These are phyloP conservation scores for Histomonas meleagridis DNA, from an alignment of 208 protist species.

Conservation along the genomic window DNA sequence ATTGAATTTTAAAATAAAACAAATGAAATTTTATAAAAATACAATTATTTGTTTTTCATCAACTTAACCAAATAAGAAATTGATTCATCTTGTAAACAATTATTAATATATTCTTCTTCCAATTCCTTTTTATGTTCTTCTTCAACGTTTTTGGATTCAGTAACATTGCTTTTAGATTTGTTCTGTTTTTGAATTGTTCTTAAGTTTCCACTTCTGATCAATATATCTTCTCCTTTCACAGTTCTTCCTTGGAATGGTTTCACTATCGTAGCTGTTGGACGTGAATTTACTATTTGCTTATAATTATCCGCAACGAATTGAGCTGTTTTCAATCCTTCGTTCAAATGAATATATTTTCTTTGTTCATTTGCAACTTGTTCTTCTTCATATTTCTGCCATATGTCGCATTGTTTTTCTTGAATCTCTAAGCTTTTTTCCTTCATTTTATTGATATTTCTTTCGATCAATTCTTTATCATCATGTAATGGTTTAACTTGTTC, in stretches of 20 bases:
- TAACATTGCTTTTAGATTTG: too few relatives aligned
- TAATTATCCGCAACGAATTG: slow-evolving; percentile 29
- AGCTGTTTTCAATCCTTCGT: slow-evolving; percentile 8
- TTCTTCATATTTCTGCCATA: slow-evolving; percentile 2
- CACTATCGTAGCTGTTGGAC: background rate
- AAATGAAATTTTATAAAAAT: background rate
- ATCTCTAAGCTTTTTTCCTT: background rate
- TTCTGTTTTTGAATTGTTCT: background rate
- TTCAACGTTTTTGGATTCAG: background rate
- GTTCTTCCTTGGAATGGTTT: background rate
- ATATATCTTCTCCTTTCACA: slow-evolving; percentile 28
- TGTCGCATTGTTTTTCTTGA: slow-evolving; percentile 27
- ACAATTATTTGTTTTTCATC: background rate
- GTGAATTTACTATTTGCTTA: background rate
- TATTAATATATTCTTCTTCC: slow-evolving; percentile 19
- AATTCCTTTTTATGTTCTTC: background rate
- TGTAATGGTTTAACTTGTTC: slow-evolving; percentile 20
- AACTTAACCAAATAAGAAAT: slow-evolving; percentile 33
- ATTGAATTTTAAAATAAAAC: too few relatives aligned
- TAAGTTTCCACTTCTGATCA: background rate
- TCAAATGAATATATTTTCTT: background rate
- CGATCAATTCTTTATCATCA: background rate
- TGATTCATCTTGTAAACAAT: slow-evolving; percentile 19
- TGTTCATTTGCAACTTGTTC: background rate
- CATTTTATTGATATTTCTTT: background rate